Conservation (phyloP, 2,329 filamentous ascomycete genomes). For the Xylaria digitata region DNA sequence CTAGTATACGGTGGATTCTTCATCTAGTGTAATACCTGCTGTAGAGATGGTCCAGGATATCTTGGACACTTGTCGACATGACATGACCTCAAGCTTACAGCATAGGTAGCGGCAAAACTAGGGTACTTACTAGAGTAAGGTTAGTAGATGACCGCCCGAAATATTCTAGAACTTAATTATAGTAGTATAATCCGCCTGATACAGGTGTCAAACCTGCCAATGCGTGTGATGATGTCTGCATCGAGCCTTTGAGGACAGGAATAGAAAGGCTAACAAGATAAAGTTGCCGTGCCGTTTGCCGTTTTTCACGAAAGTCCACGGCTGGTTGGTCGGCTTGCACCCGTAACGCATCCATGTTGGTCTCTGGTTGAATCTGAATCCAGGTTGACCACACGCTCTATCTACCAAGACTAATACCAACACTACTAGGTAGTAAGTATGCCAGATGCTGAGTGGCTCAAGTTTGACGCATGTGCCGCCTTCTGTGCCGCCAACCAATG, state of each 20-base stretch:
- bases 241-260: constrained; percentile 1
- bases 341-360: constrained; percentile 1
- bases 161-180: neutral
- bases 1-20: neutral
- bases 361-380: constrained; percentile 8
- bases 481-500: neutral
- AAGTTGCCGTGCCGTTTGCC: constrained; percentile 24
- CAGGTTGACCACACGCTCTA: neutral
- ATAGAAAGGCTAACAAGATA: constrained; percentile 11
- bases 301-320: constrained; percentile 16
- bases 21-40: neutral
- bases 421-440: neutral
- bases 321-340: neutral
- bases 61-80: neutral
- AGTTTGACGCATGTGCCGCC: neutral
- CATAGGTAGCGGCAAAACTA: constrained; percentile 2
- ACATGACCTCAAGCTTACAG: constrained; percentile 1
- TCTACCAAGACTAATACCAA: neutral
- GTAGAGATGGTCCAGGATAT: neutral
- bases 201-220: constrained; percentile 25
- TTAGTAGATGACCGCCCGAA: neutral
- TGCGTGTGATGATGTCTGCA: constrained; percentile 24
- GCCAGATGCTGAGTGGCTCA: constrained; percentile 7
- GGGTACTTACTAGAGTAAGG: no score
- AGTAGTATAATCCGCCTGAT: neutral